A percentile compares a stretch with the other conserved stretches of the same genome.
These are phyloP conservation scores for Pichia kluyveri DNA, from an alignment of 805 yeast species.

Conservation along the genomic window DNA sequence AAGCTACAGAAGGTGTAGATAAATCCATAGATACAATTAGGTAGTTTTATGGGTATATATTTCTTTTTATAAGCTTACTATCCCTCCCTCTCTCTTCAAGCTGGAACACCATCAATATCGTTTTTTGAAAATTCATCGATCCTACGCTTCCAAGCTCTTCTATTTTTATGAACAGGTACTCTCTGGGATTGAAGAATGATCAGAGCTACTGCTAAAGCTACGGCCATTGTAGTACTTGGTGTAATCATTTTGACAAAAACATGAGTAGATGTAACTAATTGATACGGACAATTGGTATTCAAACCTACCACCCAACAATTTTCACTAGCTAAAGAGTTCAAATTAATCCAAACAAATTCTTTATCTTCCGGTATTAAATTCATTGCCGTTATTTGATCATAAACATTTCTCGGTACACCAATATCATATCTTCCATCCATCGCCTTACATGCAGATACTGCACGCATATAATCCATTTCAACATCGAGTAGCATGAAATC, in stretches of 20 bases:
- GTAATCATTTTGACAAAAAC: conserved; percentile 56
- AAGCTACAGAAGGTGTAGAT: conserved; percentile 46
- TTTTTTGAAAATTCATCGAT: conserved; percentile 46
- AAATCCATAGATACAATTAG: conserved; percentile 20
- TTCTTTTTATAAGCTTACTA: too few relatives aligned
- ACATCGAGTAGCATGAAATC: conserved; percentile 35
- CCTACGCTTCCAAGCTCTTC: conserved; percentile 55
- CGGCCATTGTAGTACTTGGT: conserved; percentile 55
- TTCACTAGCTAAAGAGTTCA: conserved; percentile 64
- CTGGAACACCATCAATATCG: conserved; percentile 84
- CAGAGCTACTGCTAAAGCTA: conserved; percentile 42
- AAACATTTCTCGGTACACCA: conserved; percentile 41
- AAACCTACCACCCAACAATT: conserved; percentile 91
- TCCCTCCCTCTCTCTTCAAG: conserved; percentile 25
- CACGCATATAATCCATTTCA: conserved; percentile 36
- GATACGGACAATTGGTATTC: conserved; percentile 70
- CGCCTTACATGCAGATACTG: conserved; percentile 22
- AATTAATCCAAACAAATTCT: conserved; percentile 63
- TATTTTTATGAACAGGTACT: conserved; percentile 63
- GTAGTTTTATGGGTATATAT: conserved; percentile 3
- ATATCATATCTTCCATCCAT: conserved; percentile 26
- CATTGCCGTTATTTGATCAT: conserved; percentile 30
- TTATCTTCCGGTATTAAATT: conserved; percentile 15
- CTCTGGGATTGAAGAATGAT: conserved; percentile 45
- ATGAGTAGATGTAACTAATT: conserved; percentile 40